Conservation (phyloP, 2,329 filamentous ascomycete genomes). For the Pseudogymnoascus sp. region DNA sequence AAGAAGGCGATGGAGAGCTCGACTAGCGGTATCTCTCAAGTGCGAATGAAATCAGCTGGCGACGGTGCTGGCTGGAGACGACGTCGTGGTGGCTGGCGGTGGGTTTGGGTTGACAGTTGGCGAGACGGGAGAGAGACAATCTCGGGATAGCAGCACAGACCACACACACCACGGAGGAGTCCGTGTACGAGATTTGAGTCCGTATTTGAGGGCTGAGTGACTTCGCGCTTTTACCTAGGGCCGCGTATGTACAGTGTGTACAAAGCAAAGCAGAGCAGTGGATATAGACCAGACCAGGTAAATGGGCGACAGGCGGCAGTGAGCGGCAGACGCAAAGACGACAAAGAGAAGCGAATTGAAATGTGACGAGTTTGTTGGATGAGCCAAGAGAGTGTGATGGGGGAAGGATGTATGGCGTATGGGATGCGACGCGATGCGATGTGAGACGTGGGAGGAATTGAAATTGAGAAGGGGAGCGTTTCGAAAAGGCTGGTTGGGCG, state of each 20-base stretch:
- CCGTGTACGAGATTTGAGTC: slow-evolving; percentile 2
- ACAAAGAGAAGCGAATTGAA: slow-evolving; percentile 2
- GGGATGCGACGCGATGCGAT: background rate
- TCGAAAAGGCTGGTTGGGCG: background rate
- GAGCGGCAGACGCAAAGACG: background rate
- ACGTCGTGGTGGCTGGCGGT: slow-evolving; percentile 4
- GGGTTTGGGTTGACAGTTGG: slow-evolving; percentile 2
- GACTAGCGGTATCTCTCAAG: slow-evolving; percentile 2
- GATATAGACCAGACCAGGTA: background rate
- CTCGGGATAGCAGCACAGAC: slow-evolving; percentile 6
- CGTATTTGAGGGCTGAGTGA: background rate
- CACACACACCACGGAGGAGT: slow-evolving; percentile 3
- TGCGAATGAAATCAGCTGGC: background rate
- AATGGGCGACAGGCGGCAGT: background rate
- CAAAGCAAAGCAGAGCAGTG: background rate
- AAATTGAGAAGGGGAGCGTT: slow-evolving; percentile 5
- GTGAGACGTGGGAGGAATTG: slow-evolving; percentile 5
- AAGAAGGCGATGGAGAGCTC: background rate
- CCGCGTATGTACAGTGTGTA: background rate
- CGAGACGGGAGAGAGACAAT: slow-evolving; percentile 4
- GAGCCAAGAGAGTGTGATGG: background rate
- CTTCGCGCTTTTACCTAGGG: background rate
- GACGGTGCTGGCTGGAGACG: too few species aligned
- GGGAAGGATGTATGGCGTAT: background rate
- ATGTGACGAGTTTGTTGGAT: background rate